Evolutionary conservation across 2,329 filamentous ascomycete species (phyloP).

Genomic region (Cytospora piceicola): DNA sequence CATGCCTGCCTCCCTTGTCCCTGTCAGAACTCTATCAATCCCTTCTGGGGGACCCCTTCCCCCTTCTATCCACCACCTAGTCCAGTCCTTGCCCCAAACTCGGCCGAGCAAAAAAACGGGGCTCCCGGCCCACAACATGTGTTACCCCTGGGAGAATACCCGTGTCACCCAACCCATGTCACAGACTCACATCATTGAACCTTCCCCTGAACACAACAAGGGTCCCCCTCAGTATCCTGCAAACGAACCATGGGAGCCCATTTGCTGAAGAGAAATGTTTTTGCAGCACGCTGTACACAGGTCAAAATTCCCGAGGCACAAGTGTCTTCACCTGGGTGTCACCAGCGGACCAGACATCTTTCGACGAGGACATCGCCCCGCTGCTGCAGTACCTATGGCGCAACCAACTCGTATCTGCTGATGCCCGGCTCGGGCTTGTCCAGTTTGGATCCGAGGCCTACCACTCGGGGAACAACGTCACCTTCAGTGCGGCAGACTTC

Average conservation of each 20-base stretch:
- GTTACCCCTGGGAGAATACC: neutral
- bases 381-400: slow-evolving; percentile 40
- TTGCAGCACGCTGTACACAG: slow-evolving; percentile 37
- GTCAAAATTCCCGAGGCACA: slow-evolving; percentile 38
- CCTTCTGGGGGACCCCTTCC: neutral
- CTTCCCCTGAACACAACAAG: slow-evolving; percentile 7
- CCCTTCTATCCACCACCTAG: neutral
- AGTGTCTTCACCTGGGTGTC: slow-evolving; percentile 40
- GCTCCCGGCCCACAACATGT: slow-evolving; percentile 16
- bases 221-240: neutral
- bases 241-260: neutral
- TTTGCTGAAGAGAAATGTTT: neutral
- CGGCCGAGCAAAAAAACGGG: slow-evolving; percentile 20
- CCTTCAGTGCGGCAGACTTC: slow-evolving; percentile 38
- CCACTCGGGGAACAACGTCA: slow-evolving; percentile 37
- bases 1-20: neutral
- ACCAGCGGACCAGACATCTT: slow-evolving; percentile 34
- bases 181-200: neutral
- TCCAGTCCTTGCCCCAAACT: slow-evolving; percentile 12
- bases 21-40: neutral
- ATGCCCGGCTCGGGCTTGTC: slow-evolving; percentile 38
- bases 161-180: slow-evolving; percentile 1
- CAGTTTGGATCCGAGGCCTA: slow-evolving; percentile 41
- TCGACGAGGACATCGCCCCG: slow-evolving; percentile 39
- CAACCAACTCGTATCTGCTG: slow-evolving; percentile 36